Percentiles rank a stretch among this genome's conserved stretches.
These are phyloP conservation scores for Rugonectria rugulosa DNA, from an alignment of 2,329 filamentous ascomycete species.

Conservation along the genomic window DNA sequence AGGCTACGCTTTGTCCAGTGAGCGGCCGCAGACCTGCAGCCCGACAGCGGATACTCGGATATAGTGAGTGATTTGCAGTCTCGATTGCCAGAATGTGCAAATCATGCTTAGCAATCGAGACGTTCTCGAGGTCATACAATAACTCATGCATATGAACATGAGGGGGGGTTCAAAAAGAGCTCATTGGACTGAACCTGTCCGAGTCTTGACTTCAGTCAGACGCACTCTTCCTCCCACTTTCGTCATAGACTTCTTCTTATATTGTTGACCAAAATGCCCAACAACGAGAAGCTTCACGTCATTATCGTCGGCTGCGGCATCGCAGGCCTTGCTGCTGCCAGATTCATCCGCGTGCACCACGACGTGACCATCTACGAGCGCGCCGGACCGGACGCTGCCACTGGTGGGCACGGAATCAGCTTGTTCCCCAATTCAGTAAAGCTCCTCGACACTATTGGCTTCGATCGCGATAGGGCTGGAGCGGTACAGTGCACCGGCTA, in stretches of 20 bases:
- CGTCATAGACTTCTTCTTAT: no score
- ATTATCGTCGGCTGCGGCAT: conserved; percentile 14
- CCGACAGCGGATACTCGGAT: conserved; percentile 7
- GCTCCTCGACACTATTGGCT: conserved; percentile 7
- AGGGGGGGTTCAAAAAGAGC: not conserved
- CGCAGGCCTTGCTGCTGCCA: conserved; percentile 6
- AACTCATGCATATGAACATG: not conserved
- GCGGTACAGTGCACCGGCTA: conserved; percentile 4
- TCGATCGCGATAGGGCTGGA: conserved; percentile 1
- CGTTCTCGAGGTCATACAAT: conserved; percentile 1
- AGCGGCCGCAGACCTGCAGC: not conserved
- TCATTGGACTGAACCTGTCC: not conserved
- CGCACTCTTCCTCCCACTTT: not conserved
- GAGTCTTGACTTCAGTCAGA: not conserved
- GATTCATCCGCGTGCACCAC: conserved; percentile 12
- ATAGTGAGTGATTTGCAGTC: not conserved
- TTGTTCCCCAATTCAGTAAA: conserved; percentile 16
- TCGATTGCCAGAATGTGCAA: not conserved
- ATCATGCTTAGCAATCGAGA: not conserved
- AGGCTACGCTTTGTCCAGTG: not conserved
- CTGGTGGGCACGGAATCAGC: conserved; percentile 15
- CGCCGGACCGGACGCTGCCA: conserved; percentile 8
- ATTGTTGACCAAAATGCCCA: not conserved
- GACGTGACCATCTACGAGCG: conserved; percentile 14
- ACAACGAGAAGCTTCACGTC: conserved; percentile 6